Evolutionary conservation across 805 yeast genomes (phyloP), one percentile per base, ranked within the genome.

Genomic region (Cyberlindnera samutprakarnensis): DNA sequence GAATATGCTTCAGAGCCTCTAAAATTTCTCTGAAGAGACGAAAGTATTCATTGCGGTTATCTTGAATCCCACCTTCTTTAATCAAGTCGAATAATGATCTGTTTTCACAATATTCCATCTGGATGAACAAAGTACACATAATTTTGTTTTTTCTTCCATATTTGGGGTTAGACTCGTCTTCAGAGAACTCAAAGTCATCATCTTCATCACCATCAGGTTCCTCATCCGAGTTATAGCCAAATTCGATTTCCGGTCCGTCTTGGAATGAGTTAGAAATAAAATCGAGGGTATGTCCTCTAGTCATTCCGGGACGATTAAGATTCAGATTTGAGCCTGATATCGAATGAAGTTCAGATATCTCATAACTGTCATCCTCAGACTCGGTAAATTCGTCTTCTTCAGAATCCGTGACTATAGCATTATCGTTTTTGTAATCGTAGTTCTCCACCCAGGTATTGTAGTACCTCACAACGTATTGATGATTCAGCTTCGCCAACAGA

Each of bases 81-180:
- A 92, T 90, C 39, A 92, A 61, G 57, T 92, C 95, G 31, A 72
- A 70, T 18, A 92, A 59, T 0, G 99, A 90, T 36, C 84, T 85
- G 51, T 90, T 92, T 49, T 92, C 98, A 59, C 99, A 92, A 48
- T 92, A 92, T 55, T 92, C 98, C 99, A 92, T 92, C 52, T 92
- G 99, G 44, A 92, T 92, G 53, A 84, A 92, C 19, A 92, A 58
- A 0, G 94, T 86, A 32, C 88, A 81, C 41, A 64, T 64, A 27
- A 61, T 55, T 36, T 61, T 62, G 13, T 14, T 41, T 28, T 25
- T 38, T 7, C 35, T 48, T 15, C 42, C 40, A 25, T 46, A 22
- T 14, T 8, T 29, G 22, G 30, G 41, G 18, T 19, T 30, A 6
- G 26, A 35, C 20, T 27, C 32, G 11, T 33, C 21, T 12, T 33